phyloP scores from a whole-genome alignment of 2,329 filamentous ascomycete genomes.

The Geosmithia flava region DNA sequence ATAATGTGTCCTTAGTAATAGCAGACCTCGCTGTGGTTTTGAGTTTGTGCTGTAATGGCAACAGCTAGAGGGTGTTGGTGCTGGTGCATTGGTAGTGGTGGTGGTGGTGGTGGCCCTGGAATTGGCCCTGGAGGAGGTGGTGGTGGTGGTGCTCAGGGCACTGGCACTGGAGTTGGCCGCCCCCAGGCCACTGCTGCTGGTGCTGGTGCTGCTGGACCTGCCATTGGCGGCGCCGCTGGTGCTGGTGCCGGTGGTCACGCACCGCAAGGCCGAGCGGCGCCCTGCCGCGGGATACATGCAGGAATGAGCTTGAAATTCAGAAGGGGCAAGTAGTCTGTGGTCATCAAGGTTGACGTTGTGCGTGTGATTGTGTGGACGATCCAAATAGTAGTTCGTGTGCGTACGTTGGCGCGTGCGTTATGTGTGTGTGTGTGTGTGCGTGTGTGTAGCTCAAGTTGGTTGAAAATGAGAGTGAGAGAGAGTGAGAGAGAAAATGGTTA shows the following conservation, averaged over 20 bases:
- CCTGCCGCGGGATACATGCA: slow-evolving; percentile 5
- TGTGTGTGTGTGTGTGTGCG: too few relatives aligned
- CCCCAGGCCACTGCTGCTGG: neutral
- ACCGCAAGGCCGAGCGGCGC: slow-evolving; percentile 5
- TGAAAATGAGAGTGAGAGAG: too few relatives aligned
- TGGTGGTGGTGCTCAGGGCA: neutral
- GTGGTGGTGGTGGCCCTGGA: neutral
- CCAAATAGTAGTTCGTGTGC: too few relatives aligned
- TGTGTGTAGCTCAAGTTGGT: too few relatives aligned
- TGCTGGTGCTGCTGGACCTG: neutral
- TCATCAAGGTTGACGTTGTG: too few relatives aligned
- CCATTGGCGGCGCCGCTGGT: slow-evolving; percentile 7
- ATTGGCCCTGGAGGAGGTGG: neutral
- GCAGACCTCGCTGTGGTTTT: neutral
- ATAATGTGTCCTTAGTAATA: neutral
- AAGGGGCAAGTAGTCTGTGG: neutral
- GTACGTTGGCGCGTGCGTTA: too few relatives aligned
- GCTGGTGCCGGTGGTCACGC: slow-evolving; percentile 38
- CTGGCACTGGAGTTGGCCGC: neutral
- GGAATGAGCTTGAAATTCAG: neutral
- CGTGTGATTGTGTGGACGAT: too few relatives aligned
- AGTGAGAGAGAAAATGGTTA: too few relatives aligned
- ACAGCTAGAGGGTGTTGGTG: too few relatives aligned
- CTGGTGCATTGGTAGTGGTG: neutral
- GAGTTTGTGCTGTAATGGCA: neutral